Percentiles rank a stretch among this genome's conserved stretches.
Conservation (phyloP, 2,329 filamentous ascomycete species). For the Xylogone sp. region DNA sequence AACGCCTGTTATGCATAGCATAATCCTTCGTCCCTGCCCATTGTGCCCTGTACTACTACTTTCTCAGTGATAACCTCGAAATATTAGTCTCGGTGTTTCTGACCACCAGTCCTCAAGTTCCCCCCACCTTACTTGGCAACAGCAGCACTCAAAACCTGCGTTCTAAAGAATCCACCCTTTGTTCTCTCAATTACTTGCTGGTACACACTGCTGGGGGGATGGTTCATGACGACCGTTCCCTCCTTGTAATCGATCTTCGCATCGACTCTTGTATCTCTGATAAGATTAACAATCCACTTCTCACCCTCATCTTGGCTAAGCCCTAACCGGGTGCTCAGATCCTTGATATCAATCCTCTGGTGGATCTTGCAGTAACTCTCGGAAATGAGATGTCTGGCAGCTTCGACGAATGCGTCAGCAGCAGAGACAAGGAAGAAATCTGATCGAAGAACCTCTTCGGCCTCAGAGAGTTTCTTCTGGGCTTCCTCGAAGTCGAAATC, state of each 20-base stretch:
- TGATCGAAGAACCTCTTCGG: slow-evolving; percentile 84
- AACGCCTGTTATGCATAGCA: neutral
- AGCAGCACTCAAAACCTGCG: slow-evolving; percentile 73
- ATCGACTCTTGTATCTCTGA: slow-evolving; percentile 93
- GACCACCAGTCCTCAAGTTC: neutral
- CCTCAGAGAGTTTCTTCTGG: slow-evolving; percentile 78
- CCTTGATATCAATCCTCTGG: slow-evolving; percentile 96
- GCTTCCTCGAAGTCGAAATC: slow-evolving; percentile 97
- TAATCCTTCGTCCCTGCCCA: neutral
- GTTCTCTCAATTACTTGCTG: slow-evolving; percentile 99
- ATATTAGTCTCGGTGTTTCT: too few relatives aligned
- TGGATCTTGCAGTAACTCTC: slow-evolving; percentile 99
- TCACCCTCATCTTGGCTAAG: slow-evolving; percentile 93
- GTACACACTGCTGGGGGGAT: slow-evolving; percentile 96
- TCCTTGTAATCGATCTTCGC: slow-evolving; percentile 99
- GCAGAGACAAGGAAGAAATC: slow-evolving; percentile 93
- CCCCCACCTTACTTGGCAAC: slow-evolving; percentile 34
- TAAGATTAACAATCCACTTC: slow-evolving; percentile 99
- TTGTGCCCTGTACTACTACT: neutral
- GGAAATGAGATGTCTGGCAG: slow-evolving; percentile 92
- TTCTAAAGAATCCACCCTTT: slow-evolving; percentile 98
- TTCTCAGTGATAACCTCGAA: neutral
- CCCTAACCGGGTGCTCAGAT: slow-evolving; percentile 86
- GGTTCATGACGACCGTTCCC: slow-evolving; percentile 98
- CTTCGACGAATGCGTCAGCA: slow-evolving; percentile 87